These are phyloP conservation scores for Dictyostelium intermedium DNA, from an alignment of 78 protist genomes.

Conservation along the genomic window DNA sequence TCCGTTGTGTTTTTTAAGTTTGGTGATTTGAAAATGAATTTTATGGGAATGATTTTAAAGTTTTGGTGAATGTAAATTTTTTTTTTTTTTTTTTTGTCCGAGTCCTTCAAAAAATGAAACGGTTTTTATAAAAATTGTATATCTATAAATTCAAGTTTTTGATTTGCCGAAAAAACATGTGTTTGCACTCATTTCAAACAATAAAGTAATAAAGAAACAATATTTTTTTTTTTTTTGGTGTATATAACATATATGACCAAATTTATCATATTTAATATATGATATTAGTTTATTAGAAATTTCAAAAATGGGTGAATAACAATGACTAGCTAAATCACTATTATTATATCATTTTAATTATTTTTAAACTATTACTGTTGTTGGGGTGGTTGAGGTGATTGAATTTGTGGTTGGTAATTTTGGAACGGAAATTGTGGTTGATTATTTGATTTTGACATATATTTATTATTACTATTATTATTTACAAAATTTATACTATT, in stretches of 20 bases:
- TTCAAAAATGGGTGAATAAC: neutral
- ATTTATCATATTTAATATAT: neutral
- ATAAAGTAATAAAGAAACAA: too few relatives aligned
- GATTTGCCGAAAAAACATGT: too few relatives aligned
- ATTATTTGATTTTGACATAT: neutral
- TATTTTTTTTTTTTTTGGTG: neutral
- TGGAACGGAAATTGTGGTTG: neutral
- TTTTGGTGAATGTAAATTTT: too few relatives aligned
- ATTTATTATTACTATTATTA: neutral
- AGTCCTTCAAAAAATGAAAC: too few relatives aligned
- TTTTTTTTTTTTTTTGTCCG: too few relatives aligned
- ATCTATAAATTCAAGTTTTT: too few relatives aligned
- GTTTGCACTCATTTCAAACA: too few relatives aligned
- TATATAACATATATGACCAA: neutral
- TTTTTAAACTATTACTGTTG: neutral
- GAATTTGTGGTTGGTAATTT: neutral
- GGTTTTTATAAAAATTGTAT: too few relatives aligned
- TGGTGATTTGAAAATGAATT: neutral
- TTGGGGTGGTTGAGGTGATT: neutral
- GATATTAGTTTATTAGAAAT: too few relatives aligned
- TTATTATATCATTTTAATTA: neutral
- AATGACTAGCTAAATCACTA: neutral
- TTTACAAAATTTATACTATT: neutral
- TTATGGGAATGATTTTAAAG: neutral
- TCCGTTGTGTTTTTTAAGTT: neutral